Conservation (phyloP, 805 yeast genomes). For the Candida morakotiae region DNA sequence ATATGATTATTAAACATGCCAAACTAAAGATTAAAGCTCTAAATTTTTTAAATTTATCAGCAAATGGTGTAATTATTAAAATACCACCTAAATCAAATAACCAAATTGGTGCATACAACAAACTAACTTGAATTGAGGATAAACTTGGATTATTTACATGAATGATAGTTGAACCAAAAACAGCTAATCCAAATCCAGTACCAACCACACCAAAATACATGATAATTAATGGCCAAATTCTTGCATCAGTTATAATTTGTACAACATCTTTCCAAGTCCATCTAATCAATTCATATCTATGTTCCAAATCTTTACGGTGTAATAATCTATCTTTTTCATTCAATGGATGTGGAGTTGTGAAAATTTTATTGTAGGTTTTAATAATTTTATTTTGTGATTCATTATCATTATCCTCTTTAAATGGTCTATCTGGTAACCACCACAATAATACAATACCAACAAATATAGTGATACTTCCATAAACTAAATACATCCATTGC, state of each 20-base stretch:
- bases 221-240: slow-evolving; percentile 76
- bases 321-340: slow-evolving; percentile 46
- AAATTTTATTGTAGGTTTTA: slow-evolving; percentile 18
- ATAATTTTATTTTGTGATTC: slow-evolving; percentile 13
- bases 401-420: slow-evolving; percentile 8
- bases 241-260: slow-evolving; percentile 52
- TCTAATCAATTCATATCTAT: slow-evolving; percentile 39
- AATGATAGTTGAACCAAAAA: slow-evolving; percentile 78
- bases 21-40: slow-evolving; percentile 61
- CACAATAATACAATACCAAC: slow-evolving; percentile 64
- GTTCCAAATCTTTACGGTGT: slow-evolving; percentile 59
- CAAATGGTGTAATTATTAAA: slow-evolving; percentile 69
- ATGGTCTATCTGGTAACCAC: slow-evolving; percentile 87
- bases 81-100: slow-evolving; percentile 77
- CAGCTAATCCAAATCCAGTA: slow-evolving; percentile 83
- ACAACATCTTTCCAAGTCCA: slow-evolving; percentile 64
- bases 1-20: slow-evolving; percentile 64
- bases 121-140: slow-evolving; percentile 64
- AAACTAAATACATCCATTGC: slow-evolving; percentile 81
- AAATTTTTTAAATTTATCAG: slow-evolving; percentile 59
- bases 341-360: slow-evolving; percentile 45
- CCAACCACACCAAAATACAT: slow-evolving; percentile 95
- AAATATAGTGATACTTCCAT: slow-evolving; percentile 64
- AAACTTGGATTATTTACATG: slow-evolving; percentile 57
- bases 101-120: slow-evolving; percentile 89